Evolutionary conservation across 306 rosid species (phyloP), one percentile per base, ranked within the genome.

Genomic region (Sindora glabra): DNA sequence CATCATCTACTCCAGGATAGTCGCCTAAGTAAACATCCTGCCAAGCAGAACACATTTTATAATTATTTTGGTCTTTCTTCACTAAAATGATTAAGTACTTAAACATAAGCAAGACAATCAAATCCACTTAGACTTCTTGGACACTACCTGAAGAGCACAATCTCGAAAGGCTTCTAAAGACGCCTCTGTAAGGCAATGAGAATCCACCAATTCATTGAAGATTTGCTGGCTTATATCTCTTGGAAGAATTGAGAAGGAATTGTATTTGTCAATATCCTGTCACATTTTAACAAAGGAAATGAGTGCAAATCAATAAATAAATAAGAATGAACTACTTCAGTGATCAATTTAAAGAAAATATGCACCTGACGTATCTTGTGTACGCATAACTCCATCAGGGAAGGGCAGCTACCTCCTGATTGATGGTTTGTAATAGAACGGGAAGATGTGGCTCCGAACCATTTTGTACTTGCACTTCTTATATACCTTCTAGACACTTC

Each of bases 161-260:
- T 85, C 84, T 62, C 75, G 69, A 62, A 85, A 85, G 45, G 86
- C 77, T 64, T 77, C 50, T 0, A 82, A 65, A 40, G 82, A 82
- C 2, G 27, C 68, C 47, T 85, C 80, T 3, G 79, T 79, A 15
- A 85, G 81, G 70, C 79, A 67, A 45, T 51, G 74, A 41, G 89
- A 79, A 66, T 63, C 76, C 52, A 85, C 82, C 78, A 85, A 37
- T 40, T 82, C 84, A 18, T 77, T 71, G 74, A 85, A 85, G 46
- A 85, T 72, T 62, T 74, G 82, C 71, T 85, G 94, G 42, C 86
- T 85, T 49, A 85, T 67, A 55, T 85, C 94, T 69, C 84, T 77
- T 4, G 89, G 94, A 33, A 82, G 82, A 68, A 69, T 51, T 0
- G 84, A 79, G 39, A 85, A 72, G 19, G 94, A 77, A 21, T 67